Evolutionary conservation across 257 asterid species (phyloP).

Genomic region (Jacaranda copaia): DNA sequence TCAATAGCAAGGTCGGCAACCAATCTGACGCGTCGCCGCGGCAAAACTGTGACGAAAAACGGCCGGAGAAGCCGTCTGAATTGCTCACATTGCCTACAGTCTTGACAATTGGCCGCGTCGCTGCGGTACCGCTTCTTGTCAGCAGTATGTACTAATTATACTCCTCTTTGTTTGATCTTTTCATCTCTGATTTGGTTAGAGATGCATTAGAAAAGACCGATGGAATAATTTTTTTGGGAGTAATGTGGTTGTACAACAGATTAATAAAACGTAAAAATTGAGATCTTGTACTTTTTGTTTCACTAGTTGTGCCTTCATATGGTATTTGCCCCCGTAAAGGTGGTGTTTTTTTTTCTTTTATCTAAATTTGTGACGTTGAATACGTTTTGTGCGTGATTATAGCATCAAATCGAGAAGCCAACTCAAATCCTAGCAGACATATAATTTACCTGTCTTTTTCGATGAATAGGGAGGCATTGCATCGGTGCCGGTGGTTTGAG

Average conservation of each 20-base stretch:
- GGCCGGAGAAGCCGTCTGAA: conserved; percentile 51
- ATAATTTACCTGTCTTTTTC: neutral
- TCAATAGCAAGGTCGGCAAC: conserved; percentile 48
- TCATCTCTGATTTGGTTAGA: conserved; percentile 21
- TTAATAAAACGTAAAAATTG: neutral
- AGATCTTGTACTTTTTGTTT: conserved; percentile 18
- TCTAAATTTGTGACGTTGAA: neutral
- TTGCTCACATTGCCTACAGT: conserved; percentile 94
- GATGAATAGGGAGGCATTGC: neutral
- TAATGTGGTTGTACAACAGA: neutral
- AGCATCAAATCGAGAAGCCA: neutral
- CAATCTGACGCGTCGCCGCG: conserved; percentile 38
- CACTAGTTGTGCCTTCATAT: conserved; percentile 14
- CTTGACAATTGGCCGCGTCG: conserved; percentile 92
- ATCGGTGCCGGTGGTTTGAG: neutral
- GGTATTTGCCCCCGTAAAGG: neutral
- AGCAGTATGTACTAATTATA: conserved; percentile 60
- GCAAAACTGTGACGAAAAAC: conserved; percentile 35
- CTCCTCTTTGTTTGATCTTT: neutral
- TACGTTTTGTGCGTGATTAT: neutral
- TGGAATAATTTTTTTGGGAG: neutral
- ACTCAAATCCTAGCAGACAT: neutral
- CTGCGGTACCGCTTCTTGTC: conserved; percentile 81
- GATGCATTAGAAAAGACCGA: conserved; percentile 7
- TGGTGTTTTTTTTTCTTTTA: conserved; percentile 3